A percentile compares a stretch with the other conserved stretches of the same genome.
Conservation (phyloP, 1,284 basidiomycete genomes). For the Bjerkandera adusta region DNA sequence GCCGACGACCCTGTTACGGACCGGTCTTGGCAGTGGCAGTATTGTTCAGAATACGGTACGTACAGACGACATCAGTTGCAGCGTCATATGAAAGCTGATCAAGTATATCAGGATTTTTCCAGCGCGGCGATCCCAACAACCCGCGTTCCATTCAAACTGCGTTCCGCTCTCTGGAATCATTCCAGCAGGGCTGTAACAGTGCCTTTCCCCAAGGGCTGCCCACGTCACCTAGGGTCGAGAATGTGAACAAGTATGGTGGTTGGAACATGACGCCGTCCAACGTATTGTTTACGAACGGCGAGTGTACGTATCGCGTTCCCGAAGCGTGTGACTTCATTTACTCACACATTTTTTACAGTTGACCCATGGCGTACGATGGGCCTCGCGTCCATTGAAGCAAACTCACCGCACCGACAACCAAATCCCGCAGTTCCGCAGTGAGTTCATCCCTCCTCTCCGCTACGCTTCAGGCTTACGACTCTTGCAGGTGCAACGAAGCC, state of each 20-base stretch:
- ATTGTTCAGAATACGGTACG: conserved; percentile 51
- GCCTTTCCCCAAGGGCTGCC: conserved; percentile 38
- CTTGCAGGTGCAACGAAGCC: conserved; percentile 37
- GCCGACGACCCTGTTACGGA: conserved; percentile 42
- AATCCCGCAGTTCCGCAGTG: conserved; percentile 38
- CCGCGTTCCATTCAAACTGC: conserved; percentile 46
- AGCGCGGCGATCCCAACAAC: conserved; percentile 44
- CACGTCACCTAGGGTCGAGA: conserved; percentile 38
- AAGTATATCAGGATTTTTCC: conserved; percentile 40
- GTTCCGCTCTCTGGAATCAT: conserved; percentile 41
- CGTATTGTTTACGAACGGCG: conserved; percentile 48
- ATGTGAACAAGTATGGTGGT: conserved; percentile 48
- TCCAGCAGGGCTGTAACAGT: conserved; percentile 42
- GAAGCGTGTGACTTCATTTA: not conserved
- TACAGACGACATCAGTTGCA: not conserved
- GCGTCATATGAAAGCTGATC: not conserved
- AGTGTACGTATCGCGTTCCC: conserved; percentile 21
- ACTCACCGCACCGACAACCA: conserved; percentile 42
- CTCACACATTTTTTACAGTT: conserved; percentile 29
- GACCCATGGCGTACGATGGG: conserved; percentile 56
- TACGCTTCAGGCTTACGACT: not conserved
- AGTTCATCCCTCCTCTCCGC: conserved; percentile 10
- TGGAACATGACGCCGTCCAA: conserved; percentile 51
- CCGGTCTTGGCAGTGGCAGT: conserved; percentile 51
- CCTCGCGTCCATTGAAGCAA: conserved; percentile 45